Base-by-base conservation (phyloP, 495 filamentous ascomycete genomes). In the Penicillium samsonianum region DNA sequence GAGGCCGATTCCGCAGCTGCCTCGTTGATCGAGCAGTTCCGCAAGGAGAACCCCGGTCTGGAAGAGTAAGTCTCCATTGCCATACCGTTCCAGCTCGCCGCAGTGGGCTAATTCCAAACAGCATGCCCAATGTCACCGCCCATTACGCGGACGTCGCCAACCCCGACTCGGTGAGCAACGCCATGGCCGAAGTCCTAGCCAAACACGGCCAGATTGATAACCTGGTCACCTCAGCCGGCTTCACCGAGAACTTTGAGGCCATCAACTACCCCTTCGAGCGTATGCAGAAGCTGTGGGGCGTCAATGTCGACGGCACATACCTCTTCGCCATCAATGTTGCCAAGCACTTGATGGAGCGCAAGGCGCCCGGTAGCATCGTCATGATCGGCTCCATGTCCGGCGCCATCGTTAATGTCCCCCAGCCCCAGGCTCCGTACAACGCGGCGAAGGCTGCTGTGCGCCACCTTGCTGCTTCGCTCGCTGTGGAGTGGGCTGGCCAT, bases 361-460 rank as follows among this genome's bases (percentile, higher is more conserved):
- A 90, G 61, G 78, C 80, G 16, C 78, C 83, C 4, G 93, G 94
- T 5, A 92, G 87, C 74, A 90, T 98, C 72, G 89, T 97, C 57
- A 90, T 96, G 78, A 96, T 97, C 62, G 92, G 91, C 16, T 91
- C 87, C 81, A 97, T 98, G 94, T 91, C 87, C 31, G 92, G 91
- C 41, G 73, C 85, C 35, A 90, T 97, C 61, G 92, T 97, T 67
- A 97, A 97, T 58, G 86, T 97, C 6, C 93, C 93, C 3, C 93
- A 98, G 71, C 91, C 91, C 6, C 93, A 97, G 69, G 87, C 89
- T 64, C 91, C 92, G 0, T 96, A 96, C 69, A 96, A 96, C 66
- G 90, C 86, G 1, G 81, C 91, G 53, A 96, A 96, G 68, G 92
- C 92, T 5, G 92, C 91, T 0, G 90, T 96, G 26, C 79, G 90